Percentiles rank a stretch among this genome's conserved stretches.
Evolutionary conservation across 306 rosid genomes (phyloP).

Genomic region (Echinosophora koreensis): DNA sequence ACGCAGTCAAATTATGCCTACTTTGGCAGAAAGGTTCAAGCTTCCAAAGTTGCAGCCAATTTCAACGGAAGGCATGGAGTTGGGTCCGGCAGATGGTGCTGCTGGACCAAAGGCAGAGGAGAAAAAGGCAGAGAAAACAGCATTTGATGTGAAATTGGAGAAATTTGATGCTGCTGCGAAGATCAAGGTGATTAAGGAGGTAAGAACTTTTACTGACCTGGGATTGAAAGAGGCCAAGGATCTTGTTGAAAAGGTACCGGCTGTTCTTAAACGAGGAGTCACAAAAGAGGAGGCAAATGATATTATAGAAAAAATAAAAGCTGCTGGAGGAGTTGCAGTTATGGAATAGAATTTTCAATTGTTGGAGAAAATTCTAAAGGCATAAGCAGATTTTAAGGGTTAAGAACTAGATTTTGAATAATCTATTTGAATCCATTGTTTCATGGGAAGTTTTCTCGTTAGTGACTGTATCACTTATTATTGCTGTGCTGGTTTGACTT

Average conservation of each 20-base stretch:
- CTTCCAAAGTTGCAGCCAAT: conserved; percentile 63
- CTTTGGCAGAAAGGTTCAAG: conserved; percentile 52
- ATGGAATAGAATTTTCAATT: conserved; percentile 51
- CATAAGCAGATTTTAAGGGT: conserved; percentile 30
- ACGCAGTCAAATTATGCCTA: conserved; percentile 56
- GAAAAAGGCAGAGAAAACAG: conserved; percentile 63
- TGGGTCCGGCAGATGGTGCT: conserved; percentile 48
- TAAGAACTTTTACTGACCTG: conserved; percentile 57
- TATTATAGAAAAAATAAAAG: conserved; percentile 57
- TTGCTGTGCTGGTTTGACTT: conserved; percentile 42
- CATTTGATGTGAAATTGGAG: conserved; percentile 62
- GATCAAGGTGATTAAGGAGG: conserved; percentile 69
- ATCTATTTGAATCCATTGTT: conserved; percentile 35
- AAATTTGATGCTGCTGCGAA: conserved; percentile 61
- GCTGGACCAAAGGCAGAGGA: conserved; percentile 58
- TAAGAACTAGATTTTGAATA: conserved; percentile 40
- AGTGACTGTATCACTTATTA: conserved; percentile 23
- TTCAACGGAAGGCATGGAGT: conserved; percentile 61
- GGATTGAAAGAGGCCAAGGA: conserved; percentile 69
- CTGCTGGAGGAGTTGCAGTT: conserved; percentile 64
- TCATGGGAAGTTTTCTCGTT: conserved; percentile 19
- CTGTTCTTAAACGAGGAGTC: conserved; percentile 57
- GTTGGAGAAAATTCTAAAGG: conserved; percentile 38
- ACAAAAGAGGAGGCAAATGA: conserved; percentile 66
- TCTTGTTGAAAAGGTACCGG: conserved; percentile 63